phyloP scores from a whole-genome alignment of 2,329 filamentous ascomycete genomes.

The Alternaria gaisen region DNA sequence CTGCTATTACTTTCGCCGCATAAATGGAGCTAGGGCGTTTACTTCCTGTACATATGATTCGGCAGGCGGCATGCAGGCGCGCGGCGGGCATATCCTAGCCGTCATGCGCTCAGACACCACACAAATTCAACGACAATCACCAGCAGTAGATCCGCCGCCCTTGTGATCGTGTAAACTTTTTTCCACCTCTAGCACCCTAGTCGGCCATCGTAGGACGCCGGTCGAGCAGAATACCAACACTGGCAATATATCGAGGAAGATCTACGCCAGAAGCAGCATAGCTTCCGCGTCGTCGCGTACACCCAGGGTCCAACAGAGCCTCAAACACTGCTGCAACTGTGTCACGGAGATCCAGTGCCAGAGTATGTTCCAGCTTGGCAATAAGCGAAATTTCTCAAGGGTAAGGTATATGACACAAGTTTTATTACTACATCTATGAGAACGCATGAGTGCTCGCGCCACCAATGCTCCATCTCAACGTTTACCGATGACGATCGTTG shows the following conservation, averaged over 20 bases:
- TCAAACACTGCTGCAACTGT: conserved; percentile 25
- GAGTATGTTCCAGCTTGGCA: conserved; percentile 25
- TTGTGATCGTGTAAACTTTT: background rate
- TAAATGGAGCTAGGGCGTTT: conserved; percentile 26
- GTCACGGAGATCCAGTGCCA: conserved; percentile 17
- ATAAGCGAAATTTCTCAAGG: conserved; percentile 4
- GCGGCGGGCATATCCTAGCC: conserved; percentile 24
- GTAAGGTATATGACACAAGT: conserved; percentile 27
- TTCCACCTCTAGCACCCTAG: background rate
- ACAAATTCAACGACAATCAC: conserved; percentile 30
- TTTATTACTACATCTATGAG: conserved; percentile 16
- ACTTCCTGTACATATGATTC: conserved; percentile 34
- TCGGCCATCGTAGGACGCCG: background rate
- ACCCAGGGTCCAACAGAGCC: conserved; percentile 20
- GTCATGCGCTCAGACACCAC: conserved; percentile 37
- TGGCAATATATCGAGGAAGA: conserved; percentile 8
- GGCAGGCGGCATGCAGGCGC: conserved; percentile 23
- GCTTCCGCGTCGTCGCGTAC: conserved; percentile 5
- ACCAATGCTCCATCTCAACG: conserved; percentile 11
- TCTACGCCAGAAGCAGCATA: conserved; percentile 10
- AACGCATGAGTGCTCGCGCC: conserved; percentile 28
- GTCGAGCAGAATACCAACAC: background rate
- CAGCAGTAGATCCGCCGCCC: conserved; percentile 1
- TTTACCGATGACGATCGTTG: conserved; percentile 1
- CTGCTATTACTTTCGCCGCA: conserved; percentile 12